Base-by-base conservation (phyloP, 192 early-diverging fungal species). In the Spizellomyces punctatus region DNA sequence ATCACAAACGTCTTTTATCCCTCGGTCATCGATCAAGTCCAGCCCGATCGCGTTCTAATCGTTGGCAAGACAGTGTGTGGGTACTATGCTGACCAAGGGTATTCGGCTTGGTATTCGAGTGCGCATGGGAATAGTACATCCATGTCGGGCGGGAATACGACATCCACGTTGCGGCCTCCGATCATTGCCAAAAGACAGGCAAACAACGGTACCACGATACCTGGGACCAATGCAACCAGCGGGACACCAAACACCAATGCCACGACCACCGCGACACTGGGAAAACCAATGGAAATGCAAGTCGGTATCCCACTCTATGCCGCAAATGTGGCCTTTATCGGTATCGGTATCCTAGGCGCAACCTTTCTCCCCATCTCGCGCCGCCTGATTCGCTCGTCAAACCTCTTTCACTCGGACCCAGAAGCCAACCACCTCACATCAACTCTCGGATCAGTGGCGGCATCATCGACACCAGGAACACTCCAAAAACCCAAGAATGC, bases 31-130 rank as follows among this genome's bases (percentile, higher is more conserved):
- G 50, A 54, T 19, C 12, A 54, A 4, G 50, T 54, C 50, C 14
- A n/a, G 50, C 14, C 50, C 0, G 50, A 54, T 19, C 50, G 50
- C 12, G 14, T 12, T 54, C 4, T 54, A 19, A 54, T 54, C 12
- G 50, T 54, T 54, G 50, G 50, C 50, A 19, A 54, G 50, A n/a
- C 50, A 12, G 14, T 54, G 50, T 54, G 50, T 54, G 50, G 17
- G 12, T 54, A 54, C 50, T 54, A 54, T 19, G 17, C 14, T 54
- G 14, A 19, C 0, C 50, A n/a, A 19, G 50, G 50, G 17, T 19
- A 54, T 19, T 19, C 12, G 50, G 50, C 0, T 19, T 54, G 50
- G 50, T 12, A 54, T 19, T 2, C 17, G 50, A 54, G 14, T 36
- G 1, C 3, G 0, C 27, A 36, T 36, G 27, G 27, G 27, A 36